A percentile compares a stretch with the other conserved stretches of the same genome.
Conservation (phyloP, 108 stramenopile genomes). For the Ochromonas danica region DNA sequence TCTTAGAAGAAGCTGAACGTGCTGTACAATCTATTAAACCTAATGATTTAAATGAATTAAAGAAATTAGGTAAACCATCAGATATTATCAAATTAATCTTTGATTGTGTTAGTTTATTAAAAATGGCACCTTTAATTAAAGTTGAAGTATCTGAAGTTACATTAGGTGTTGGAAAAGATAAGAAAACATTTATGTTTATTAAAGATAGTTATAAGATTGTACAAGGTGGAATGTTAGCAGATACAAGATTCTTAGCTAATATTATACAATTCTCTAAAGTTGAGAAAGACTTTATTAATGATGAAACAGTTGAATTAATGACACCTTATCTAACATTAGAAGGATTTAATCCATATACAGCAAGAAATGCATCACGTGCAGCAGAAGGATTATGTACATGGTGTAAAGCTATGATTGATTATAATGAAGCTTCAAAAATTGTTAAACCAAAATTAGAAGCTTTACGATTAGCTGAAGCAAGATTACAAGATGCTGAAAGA, state of each 20-base stretch:
- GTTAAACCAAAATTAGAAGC: constrained; percentile 63
- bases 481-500: constrained; percentile 42
- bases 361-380: constrained; percentile 60
- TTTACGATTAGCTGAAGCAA: constrained; percentile 52
- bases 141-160: constrained; percentile 52
- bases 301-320: constrained; percentile 65
- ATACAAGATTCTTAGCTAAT: constrained; percentile 57
- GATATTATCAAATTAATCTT: constrained; percentile 67
- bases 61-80: constrained; percentile 58
- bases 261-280: constrained; percentile 58
- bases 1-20: constrained; percentile 62
- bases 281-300: constrained; percentile 61
- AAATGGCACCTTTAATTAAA: constrained; percentile 47
- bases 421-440: constrained; percentile 63
- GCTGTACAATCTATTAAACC: constrained; percentile 58
- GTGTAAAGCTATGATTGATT: constrained; percentile 62
- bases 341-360: constrained; percentile 55
- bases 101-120: constrained; percentile 61
- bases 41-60: constrained; percentile 61
- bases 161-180: constrained; percentile 64
- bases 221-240: constrained; percentile 58
- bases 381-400: constrained; percentile 61
- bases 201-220: constrained; percentile 53
- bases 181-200: constrained; percentile 55
- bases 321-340: constrained; percentile 56